Conservation (phyloP, 2,329 filamentous ascomycete genomes). For the Pseudogymnoascus sp. region DNA sequence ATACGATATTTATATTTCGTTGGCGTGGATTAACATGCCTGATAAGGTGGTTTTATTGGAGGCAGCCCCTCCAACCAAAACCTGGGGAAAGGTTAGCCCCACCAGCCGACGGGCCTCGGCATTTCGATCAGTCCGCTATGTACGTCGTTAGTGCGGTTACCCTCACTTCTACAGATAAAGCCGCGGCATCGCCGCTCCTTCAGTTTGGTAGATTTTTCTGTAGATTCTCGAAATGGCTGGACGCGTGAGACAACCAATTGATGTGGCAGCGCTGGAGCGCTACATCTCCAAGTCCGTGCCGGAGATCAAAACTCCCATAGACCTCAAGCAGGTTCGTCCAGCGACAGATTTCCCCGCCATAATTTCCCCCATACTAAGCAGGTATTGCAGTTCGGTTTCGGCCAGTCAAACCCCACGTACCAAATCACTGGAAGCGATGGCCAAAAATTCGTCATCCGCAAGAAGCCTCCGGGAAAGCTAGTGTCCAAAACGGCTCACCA, state of each 20-base stretch:
- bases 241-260: constrained; percentile 81
- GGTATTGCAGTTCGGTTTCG: constrained; percentile 74
- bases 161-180: constrained; percentile 4
- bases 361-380: constrained; percentile 12
- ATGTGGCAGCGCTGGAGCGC: constrained; percentile 68
- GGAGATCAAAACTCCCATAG: constrained; percentile 73
- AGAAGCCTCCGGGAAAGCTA: constrained; percentile 94
- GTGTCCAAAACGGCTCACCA: constrained; percentile 91
- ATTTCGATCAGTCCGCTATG: background rate
- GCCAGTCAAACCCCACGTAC: constrained; percentile 96
- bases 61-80: background rate
- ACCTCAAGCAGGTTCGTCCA: constrained; percentile 73
- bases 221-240: constrained; percentile 62
- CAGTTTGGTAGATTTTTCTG: constrained; percentile 30
- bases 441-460: constrained; percentile 79
- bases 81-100: background rate
- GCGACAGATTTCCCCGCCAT: background rate
- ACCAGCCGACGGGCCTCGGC: constrained; percentile 9
- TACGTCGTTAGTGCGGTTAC: constrained; percentile 5
- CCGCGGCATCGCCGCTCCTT: constrained; percentile 1
- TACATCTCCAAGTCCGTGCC: constrained; percentile 78
- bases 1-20: background rate
- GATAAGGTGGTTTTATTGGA: background rate
- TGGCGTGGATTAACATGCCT: background rate
- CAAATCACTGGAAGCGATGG: constrained; percentile 70